phyloP scores from a whole-genome alignment of 495 filamentous ascomycete genomes.

The Daldinia bambusicola region DNA sequence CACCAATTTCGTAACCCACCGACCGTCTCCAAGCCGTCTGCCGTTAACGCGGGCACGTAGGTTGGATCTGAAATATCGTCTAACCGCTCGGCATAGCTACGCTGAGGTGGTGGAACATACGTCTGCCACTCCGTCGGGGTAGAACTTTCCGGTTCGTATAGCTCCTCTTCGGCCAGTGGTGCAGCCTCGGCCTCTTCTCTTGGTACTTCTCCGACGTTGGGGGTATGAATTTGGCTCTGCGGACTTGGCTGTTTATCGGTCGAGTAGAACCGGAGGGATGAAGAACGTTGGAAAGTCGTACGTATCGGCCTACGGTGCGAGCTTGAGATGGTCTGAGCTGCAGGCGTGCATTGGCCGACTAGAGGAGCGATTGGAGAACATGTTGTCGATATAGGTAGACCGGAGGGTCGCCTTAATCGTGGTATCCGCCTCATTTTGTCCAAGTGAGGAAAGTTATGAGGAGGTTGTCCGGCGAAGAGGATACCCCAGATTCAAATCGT shows the following conservation, averaged over 20 bases:
- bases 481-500: neutral
- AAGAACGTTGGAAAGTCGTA: slow-evolving; percentile 7
- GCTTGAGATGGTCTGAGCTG: slow-evolving; percentile 12
- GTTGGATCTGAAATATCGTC: slow-evolving; percentile 50
- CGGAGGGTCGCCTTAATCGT: slow-evolving; percentile 40
- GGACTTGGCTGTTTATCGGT: slow-evolving; percentile 22
- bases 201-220: neutral
- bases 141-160: neutral
- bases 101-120: slow-evolving; percentile 30
- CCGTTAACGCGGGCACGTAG: slow-evolving; percentile 68
- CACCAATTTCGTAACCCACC: slow-evolving; percentile 65
- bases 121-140: slow-evolving; percentile 8
- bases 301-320: slow-evolving; percentile 19
- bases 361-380: slow-evolving; percentile 16
- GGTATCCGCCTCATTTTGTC: slow-evolving; percentile 48
- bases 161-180: neutral
- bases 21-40: slow-evolving; percentile 67
- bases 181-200: slow-evolving; percentile 11
- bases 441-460: neutral
- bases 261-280: slow-evolving; percentile 39
- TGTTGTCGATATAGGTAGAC: slow-evolving; percentile 30
- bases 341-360: slow-evolving; percentile 17
- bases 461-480: neutral
- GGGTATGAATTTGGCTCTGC: neutral
- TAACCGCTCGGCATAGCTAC: slow-evolving; percentile 32